Evolutionary conservation across 225 moss, liverwort and hornwort species (phyloP).

Genomic region (Lunularia cruciata): DNA sequence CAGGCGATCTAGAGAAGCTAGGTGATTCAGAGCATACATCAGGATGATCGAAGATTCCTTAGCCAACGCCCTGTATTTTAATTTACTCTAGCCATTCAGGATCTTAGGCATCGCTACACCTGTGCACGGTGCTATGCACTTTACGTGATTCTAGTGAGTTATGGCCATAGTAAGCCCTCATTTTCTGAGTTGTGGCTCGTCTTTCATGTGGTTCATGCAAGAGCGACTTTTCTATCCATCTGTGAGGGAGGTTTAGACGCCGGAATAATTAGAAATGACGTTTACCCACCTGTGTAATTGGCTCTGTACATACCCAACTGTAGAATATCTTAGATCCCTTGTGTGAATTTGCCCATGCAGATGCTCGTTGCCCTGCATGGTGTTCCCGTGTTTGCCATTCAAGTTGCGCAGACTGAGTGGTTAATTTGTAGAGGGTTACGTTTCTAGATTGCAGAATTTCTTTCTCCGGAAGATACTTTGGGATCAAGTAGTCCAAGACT

Average conservation of each 20-base stretch:
- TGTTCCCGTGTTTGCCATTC: conserved; percentile 51
- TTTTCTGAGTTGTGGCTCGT: neutral
- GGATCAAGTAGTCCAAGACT: neutral
- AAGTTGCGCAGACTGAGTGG: conserved; percentile 45
- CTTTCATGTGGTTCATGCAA: neutral
- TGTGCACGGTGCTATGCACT: neutral
- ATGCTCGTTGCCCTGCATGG: conserved; percentile 45
- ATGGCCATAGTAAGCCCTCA: neutral
- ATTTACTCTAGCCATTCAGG: conserved; percentile 15
- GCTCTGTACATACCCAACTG: conserved; percentile 12
- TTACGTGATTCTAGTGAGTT: conserved; percentile 4
- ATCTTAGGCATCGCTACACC: conserved; percentile 1
- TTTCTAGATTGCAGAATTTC: too few species aligned
- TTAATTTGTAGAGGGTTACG: conserved; percentile 32
- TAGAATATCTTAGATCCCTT: conserved; percentile 14
- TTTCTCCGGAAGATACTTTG: conserved; percentile 13
- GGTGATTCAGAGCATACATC: neutral
- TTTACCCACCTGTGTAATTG: neutral
- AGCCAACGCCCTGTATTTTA: conserved; percentile 13
- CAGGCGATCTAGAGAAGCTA: neutral
- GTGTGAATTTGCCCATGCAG: conserved; percentile 36
- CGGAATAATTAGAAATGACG: too few species aligned
- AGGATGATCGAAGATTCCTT: conserved; percentile 8
- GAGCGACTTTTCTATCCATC: neutral
- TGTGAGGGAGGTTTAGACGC: too few species aligned